Percentiles rank a stretch among this genome's conserved stretches.
phyloP scores from a whole-genome alignment of 2,329 filamentous ascomycete genomes.

The Ceratocystis colombiana region DNA sequence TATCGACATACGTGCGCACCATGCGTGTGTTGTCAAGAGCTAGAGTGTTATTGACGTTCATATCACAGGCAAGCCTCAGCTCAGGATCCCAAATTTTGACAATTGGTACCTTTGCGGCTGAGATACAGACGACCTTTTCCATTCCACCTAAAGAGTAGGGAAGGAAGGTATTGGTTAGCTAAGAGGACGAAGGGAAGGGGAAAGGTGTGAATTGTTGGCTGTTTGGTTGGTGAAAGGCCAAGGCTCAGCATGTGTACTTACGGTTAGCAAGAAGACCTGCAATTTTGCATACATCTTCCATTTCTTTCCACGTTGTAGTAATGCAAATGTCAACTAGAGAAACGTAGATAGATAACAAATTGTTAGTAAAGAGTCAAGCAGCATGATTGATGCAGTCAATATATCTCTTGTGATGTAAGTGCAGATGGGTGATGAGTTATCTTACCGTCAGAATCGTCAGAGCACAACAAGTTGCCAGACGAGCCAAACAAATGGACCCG shows the following conservation, averaged over 20 bases:
- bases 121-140: conserved; percentile 91
- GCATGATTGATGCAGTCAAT: too few species aligned
- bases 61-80: conserved; percentile 78
- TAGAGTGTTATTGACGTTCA: conserved; percentile 97
- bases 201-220: too few species aligned
- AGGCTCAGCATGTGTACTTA: conserved; percentile 42
- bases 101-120: conserved; percentile 91
- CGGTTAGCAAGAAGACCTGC: conserved; percentile 75
- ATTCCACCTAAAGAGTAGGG: conserved; percentile 62
- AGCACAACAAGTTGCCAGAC: conserved; percentile 88
- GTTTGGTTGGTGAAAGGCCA: background rate
- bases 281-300: conserved; percentile 84
- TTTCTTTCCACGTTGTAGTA: conserved; percentile 74
- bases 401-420: background rate
- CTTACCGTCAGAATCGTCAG: conserved; percentile 89
- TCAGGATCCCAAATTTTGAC: conserved; percentile 99
- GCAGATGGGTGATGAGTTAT: background rate
- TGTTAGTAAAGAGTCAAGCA: background rate
- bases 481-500: conserved; percentile 94
- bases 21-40: conserved; percentile 94
- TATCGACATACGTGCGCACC: conserved; percentile 93
- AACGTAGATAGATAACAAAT: background rate
- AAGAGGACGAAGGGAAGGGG: background rate
- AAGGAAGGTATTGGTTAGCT: background rate
- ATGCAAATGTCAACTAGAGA: conserved; percentile 91